Evolutionary conservation across 2,329 filamentous ascomycete genomes (phyloP).

Genomic region (Fonsecaea monophora): DNA sequence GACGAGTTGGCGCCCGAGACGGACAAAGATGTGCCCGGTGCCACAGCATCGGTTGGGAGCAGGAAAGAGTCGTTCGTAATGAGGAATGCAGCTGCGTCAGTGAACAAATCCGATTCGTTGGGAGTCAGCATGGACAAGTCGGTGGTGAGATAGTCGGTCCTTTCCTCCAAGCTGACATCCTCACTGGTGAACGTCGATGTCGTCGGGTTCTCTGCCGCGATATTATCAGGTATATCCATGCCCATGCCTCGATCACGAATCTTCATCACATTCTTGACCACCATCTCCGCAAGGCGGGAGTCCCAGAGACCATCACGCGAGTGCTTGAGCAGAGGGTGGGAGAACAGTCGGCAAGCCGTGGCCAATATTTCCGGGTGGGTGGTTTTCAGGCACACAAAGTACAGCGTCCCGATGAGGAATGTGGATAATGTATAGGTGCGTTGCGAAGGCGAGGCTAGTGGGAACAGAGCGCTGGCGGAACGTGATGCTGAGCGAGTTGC

Average conservation of each 20-base stretch:
- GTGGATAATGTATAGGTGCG: slow-evolving; percentile 39
- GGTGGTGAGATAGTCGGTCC: neutral
- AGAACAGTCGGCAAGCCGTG: slow-evolving; percentile 32
- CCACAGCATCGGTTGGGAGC: neutral
- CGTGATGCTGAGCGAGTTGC: slow-evolving; percentile 1
- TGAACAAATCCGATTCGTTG: neutral
- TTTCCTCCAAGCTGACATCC: neutral
- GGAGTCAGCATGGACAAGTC: neutral
- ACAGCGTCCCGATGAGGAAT: slow-evolving; percentile 39
- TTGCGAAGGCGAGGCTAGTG: slow-evolving; percentile 3
- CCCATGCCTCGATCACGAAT: slow-evolving; percentile 1
- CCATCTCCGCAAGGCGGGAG: slow-evolving; percentile 27
- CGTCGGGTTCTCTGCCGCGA: neutral
- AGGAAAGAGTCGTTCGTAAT: neutral
- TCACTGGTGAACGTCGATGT: neutral
- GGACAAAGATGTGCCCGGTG: neutral
- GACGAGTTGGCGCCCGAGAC: neutral
- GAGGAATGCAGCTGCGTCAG: neutral
- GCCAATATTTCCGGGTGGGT: slow-evolving; percentile 22
- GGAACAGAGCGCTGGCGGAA: neutral
- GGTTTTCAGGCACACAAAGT: slow-evolving; percentile 41
- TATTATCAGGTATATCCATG: neutral
- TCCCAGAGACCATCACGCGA: slow-evolving; percentile 41
- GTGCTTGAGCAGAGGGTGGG: slow-evolving; percentile 25
- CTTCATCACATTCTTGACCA: slow-evolving; percentile 29